A percentile compares a stretch with the other conserved stretches of the same genome.
phyloP scores from a whole-genome alignment of 2,329 filamentous ascomycete species.

The Gnomoniopsis smithogilvyi region DNA sequence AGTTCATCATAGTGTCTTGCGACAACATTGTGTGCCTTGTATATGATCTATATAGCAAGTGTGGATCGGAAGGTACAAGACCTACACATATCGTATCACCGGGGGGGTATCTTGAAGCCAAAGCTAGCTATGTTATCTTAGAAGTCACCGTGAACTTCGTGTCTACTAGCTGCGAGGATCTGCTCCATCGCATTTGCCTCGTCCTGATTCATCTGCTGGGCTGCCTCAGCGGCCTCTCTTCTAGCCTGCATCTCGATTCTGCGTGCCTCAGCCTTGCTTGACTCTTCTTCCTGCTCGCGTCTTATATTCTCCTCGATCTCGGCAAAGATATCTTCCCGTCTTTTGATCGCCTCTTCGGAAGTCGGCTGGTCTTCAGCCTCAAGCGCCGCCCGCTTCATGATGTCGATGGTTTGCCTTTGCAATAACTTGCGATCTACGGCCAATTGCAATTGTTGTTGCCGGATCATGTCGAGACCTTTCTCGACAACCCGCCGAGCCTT shows the following conservation, averaged over 20 bases:
- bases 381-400: conserved; percentile 29
- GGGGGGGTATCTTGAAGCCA: not conserved
- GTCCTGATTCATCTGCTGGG: not conserved
- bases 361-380: conserved; percentile 21
- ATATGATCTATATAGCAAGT: not conserved
- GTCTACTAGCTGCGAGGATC: conserved; percentile 5
- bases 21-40: too few species aligned
- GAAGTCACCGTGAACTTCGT: conserved; percentile 3
- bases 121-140: conserved; percentile 1
- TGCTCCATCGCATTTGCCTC: conserved; percentile 14
- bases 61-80: not conserved
- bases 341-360: not conserved
- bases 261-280: not conserved
- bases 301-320: conserved; percentile 5
- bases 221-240: conserved; percentile 5
- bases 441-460: conserved; percentile 20
- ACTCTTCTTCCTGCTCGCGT: conserved; percentile 1
- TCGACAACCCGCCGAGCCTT: conserved; percentile 22
- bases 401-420: conserved; percentile 22
- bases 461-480: conserved; percentile 20
- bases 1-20: too few species aligned
- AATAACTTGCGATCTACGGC: conserved; percentile 20
- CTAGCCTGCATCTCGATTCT: conserved; percentile 9
- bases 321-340: conserved; percentile 7
- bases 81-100: not conserved